Evolutionary conservation across 371 early-diverging fungal genomes (phyloP).

Genomic region (Rhizoclosmatium hyalinum): DNA sequence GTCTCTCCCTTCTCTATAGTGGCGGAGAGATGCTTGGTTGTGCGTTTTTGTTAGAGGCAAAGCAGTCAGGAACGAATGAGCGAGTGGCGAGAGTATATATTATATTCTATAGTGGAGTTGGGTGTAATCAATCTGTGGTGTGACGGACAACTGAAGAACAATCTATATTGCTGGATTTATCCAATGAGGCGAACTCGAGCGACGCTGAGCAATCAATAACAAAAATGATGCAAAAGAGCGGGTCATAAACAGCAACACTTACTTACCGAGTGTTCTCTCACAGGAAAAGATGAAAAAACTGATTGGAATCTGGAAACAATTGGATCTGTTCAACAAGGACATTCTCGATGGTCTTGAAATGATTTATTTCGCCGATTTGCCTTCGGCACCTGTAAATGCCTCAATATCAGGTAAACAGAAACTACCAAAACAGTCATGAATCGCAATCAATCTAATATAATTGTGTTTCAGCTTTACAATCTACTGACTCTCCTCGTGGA

Average conservation of each 20-base stretch:
- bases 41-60: background rate
- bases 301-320: slow-evolving; percentile 63
- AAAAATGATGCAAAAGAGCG: too few species aligned
- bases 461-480: slow-evolving; percentile 10
- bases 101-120: too few species aligned
- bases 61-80: background rate
- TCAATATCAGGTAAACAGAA: background rate
- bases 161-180: too few species aligned
- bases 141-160: too few species aligned
- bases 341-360: slow-evolving; percentile 49
- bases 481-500: slow-evolving; percentile 11
- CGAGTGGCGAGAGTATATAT: too few species aligned
- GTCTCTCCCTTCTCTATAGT: background rate
- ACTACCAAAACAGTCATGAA: background rate
- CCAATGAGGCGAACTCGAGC: too few species aligned
- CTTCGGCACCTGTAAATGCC: background rate
- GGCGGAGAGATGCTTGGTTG: background rate
- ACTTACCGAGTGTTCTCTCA: background rate
- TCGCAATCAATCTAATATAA: background rate
- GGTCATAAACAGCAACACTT: background rate
- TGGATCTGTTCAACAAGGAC: slow-evolving; percentile 53
- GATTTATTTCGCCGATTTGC: slow-evolving; percentile 40
- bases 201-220: too few species aligned
- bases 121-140: too few species aligned
- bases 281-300: slow-evolving; percentile 72